A percentile compares a stretch with the other conserved stretches of the same genome.
phyloP scores from a whole-genome alignment of 2,329 filamentous ascomycete genomes.

The Exophiala dermatitidis region DNA sequence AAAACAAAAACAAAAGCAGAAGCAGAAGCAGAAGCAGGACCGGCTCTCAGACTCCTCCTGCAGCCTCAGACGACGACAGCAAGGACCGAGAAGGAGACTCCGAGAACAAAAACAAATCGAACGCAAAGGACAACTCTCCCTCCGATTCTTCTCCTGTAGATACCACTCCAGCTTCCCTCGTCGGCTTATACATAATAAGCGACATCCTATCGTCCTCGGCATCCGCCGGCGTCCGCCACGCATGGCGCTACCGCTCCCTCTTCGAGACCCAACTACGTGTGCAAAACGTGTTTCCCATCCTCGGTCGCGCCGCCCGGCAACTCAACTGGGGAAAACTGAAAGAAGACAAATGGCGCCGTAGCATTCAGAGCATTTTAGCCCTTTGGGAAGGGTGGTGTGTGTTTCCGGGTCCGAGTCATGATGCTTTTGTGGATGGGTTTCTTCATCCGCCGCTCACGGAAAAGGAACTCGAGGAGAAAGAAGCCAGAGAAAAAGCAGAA shows the following conservation, averaged over 20 bases:
- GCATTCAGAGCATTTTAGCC: constrained; percentile 59
- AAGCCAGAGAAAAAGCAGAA: constrained; percentile 29
- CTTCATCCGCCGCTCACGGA: constrained; percentile 58
- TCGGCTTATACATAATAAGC: constrained; percentile 71
- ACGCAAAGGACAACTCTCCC: constrained; percentile 16
- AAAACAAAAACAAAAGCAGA: constrained; percentile 29
- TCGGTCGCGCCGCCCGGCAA: constrained; percentile 66
- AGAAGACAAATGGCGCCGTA: constrained; percentile 77
- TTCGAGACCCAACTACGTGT: constrained; percentile 66
- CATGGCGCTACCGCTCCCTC: constrained; percentile 77
- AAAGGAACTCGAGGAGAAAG: constrained; percentile 39
- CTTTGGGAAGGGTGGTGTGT: constrained; percentile 61
- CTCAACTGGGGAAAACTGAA: constrained; percentile 73
- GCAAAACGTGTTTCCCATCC: constrained; percentile 63
- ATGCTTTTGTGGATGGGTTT: constrained; percentile 63
- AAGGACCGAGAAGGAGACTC: constrained; percentile 15
- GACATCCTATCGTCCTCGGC: constrained; percentile 74
- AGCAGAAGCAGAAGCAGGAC: too few species aligned
- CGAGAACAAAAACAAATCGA: constrained; percentile 16
- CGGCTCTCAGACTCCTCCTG: too few species aligned
- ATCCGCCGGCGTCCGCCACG: constrained; percentile 69
- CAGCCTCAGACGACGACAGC: constrained; percentile 24
- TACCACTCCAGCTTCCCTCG: constrained; percentile 64
- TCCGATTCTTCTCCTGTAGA: constrained; percentile 32
- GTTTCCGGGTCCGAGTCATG: constrained; percentile 67